These are phyloP conservation scores for Russula dissimulans DNA, from an alignment of 768 basidiomycete genomes.

Conservation along the genomic window DNA sequence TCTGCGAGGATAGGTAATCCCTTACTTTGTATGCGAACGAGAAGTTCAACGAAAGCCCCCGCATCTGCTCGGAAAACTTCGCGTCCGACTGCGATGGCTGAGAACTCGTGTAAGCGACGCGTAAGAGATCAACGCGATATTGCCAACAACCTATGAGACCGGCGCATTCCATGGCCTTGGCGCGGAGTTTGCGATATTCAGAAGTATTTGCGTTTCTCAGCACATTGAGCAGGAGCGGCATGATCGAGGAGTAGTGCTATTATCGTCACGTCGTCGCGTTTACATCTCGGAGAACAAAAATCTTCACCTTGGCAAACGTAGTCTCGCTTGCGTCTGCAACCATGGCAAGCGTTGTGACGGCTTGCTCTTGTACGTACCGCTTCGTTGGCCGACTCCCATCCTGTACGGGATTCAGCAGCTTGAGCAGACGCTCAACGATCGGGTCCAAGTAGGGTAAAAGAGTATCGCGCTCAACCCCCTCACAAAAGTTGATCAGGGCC, in stretches of 20 bases:
- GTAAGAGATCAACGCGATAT: too few species aligned
- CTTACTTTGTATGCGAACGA: constrained; percentile 73
- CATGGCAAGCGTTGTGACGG: constrained; percentile 82
- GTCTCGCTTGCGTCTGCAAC: constrained; percentile 78
- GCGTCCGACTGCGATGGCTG: constrained; percentile 80
- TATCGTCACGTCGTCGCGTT: not conserved
- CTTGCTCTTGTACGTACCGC: constrained; percentile 80
- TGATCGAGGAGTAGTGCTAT: constrained; percentile 68
- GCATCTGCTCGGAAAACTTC: constrained; percentile 74
- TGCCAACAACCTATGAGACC: constrained; percentile 61
- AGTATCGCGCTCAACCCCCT: constrained; percentile 68
- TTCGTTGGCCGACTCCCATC: constrained; percentile 33
- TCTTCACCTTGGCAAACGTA: constrained; percentile 59
- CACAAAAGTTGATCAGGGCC: constrained; percentile 85
- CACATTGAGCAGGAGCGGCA: constrained; percentile 73
- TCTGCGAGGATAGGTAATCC: not conserved
- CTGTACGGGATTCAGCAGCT: constrained; percentile 46
- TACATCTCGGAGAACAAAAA: not conserved
- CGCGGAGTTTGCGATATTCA: constrained; percentile 58
- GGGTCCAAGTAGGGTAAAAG: constrained; percentile 71
- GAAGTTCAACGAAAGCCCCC: constrained; percentile 54
- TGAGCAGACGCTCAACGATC: constrained; percentile 64
- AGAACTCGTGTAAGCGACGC: not conserved
- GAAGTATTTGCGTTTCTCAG: constrained; percentile 60
- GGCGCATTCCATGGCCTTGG: constrained; percentile 89